Base-by-base conservation (phyloP, 371 early-diverging fungal genomes). In the Mortierella sp. region DNA sequence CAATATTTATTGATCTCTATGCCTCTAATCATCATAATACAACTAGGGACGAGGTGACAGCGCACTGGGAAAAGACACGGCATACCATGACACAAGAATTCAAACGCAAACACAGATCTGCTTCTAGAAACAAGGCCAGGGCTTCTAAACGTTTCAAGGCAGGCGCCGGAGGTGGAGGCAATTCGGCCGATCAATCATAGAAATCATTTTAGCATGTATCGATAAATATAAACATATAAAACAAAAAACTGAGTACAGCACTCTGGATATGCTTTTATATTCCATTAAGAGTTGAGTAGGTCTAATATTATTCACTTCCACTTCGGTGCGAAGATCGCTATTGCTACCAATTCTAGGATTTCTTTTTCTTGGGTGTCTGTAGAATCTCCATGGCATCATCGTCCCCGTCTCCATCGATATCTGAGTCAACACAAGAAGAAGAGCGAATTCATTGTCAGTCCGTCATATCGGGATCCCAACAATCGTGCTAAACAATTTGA, bases 21-120 rank as follows among this genome's bases (percentile, higher is more conserved):
- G 20, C 61, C 28, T 45, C 18, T 45, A 45, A 45, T 45, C 1
- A 12, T 45, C 12, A 45, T 12, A n/a, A 51, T 51, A 51, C 8
- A 24, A 61, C 16, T 49, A 88, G 88, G 77, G 89, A 86, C 58
- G 84, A 88, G 45, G 83, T 89, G 28, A 84, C 77, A 20, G 65
- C 78, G 2, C 68, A 86, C 18, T 89, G 88, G 88, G 86, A 89
- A 64, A 83, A 78, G 62, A 73, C 68, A 11, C 75, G 85, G 2
- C 75, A 84, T 43, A 79, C 87, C 32, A 73, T 89, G 70, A 89
- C 89, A 1, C 81, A 88, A 40, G 89, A 88, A 43, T 89, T 85
- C 81, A 89, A 88, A 75, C 76, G 85, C 61, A 89, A 89, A 71
- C 87, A 89, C 70, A 86, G 84, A 55, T 77, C 87, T 8, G 85